These are phyloP conservation scores for Tuber umbilicatum DNA, from an alignment of 495 filamentous ascomycete genomes.

Conservation along the genomic window DNA sequence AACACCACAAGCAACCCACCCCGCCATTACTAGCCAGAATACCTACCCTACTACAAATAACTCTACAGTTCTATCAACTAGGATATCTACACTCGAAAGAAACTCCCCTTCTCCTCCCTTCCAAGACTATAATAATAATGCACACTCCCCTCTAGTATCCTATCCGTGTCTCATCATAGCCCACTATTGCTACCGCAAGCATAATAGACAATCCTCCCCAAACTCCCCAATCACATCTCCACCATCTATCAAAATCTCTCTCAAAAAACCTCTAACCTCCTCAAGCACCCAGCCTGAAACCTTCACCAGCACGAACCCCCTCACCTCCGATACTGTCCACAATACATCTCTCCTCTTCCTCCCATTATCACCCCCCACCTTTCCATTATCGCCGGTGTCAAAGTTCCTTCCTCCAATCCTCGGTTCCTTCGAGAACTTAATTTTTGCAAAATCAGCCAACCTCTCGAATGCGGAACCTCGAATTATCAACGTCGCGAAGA, in stretches of 20 bases:
- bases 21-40: not conserved
- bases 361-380: constrained; percentile 45
- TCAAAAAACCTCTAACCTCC: constrained; percentile 57
- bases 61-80: not conserved
- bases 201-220: constrained; percentile 58
- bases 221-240: constrained; percentile 55
- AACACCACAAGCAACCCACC: not conserved
- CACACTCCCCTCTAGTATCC: not conserved
- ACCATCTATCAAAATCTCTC: constrained; percentile 50
- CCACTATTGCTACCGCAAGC: constrained; percentile 45
- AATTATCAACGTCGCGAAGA: constrained; percentile 78
- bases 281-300: constrained; percentile 62
- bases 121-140: not conserved
- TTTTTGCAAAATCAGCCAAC: constrained; percentile 63
- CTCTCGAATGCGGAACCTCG: constrained; percentile 62
- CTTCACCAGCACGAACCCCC: constrained; percentile 83
- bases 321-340: constrained; percentile 78
- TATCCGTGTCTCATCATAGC: not conserved
- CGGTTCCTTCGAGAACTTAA: constrained; percentile 67
- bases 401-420: constrained; percentile 60
- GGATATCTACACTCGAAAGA: not conserved
- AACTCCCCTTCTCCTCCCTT: not conserved
- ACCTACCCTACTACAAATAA: not conserved
- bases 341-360: constrained; percentile 57
- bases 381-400: constrained; percentile 42